phyloP scores from a whole-genome alignment of 2,329 filamentous ascomycete species.

The Neofusicoccum sp. region DNA sequence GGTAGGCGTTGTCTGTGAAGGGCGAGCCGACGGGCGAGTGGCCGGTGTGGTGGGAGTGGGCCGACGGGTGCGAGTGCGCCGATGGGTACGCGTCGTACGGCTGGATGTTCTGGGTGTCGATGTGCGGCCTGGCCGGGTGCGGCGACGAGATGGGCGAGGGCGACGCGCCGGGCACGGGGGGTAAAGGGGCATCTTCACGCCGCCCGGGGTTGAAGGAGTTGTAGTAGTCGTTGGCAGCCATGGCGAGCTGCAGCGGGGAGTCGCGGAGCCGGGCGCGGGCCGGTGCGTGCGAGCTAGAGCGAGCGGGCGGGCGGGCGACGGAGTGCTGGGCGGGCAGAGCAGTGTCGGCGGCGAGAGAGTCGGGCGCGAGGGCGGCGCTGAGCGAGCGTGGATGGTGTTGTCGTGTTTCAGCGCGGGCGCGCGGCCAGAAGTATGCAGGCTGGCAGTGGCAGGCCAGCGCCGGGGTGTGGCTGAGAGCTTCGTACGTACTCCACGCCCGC shows the following conservation, averaged over 20 bases:
- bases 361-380: background rate
- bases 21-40: conserved; percentile 45
- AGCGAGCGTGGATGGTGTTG: conserved; percentile 10
- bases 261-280: background rate
- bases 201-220: conserved; percentile 44
- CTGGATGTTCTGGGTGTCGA: conserved; percentile 30
- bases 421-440: background rate
- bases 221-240: conserved; percentile 63
- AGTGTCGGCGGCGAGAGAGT: background rate
- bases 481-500: background rate
- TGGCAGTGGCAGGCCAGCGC: background rate
- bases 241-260: conserved; percentile 24
- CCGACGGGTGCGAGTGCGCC: conserved; percentile 7
- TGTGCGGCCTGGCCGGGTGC: conserved; percentile 33
- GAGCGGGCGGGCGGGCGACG: background rate
- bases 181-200: conserved; percentile 43
- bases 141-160: conserved; percentile 30
- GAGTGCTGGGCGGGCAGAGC: background rate
- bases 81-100: conserved; percentile 18
- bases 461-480: conserved; percentile 9
- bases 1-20: conserved; percentile 68
- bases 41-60: background rate
- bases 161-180: conserved; percentile 31
- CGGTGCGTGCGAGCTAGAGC: background rate
- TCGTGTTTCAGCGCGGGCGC: background rate